Evolutionary conservation across 2,329 filamentous ascomycete species (phyloP), one percentile per base, ranked within the genome.

Genomic region (Hymenoscyphus infarciens): DNA sequence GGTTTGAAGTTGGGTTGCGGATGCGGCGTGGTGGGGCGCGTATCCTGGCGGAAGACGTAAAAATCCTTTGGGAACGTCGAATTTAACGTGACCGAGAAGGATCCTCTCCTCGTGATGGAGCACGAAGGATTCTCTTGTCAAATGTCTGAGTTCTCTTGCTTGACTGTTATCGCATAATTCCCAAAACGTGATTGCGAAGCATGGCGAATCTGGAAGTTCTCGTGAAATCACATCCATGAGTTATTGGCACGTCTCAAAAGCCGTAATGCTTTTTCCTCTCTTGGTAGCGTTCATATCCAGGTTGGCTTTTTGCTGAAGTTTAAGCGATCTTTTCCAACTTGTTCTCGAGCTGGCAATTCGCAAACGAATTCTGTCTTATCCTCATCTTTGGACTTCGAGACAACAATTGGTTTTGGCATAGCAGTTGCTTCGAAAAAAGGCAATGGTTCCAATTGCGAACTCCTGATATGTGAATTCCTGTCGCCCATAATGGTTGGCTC

Each of bases 241-340:
- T 22, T 49, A 49, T 25, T 25, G 42, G 19, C 42, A 22, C 6
- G 11, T 42, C 39, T 42, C 39, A n/a, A 42, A 42, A 42, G 16
- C 39, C 39, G 39, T 42, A n/a, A 42, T 42, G 39, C 1, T n/a
- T 3, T 7, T 42, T 42, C 7, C 16, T 19, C n/a, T 42, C 5
- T 42, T 19, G 5, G 39, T 55, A 5, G 15, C 16, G 19, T 33
- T 60, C 58, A 60, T 54, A 60, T 60, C 58, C 58, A 60, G 5
- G 25, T 39, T n/a, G 58, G 58, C 58, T 60, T 60, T 29, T 60
- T 60, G 49, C 58, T 60, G 49, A 35, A 53, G n/a, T 60, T 55
- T 22, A 60, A 39, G 15, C 38, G 15, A 19, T 55, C 58, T 29
- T 22, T 31, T 6, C 33, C 58, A 38, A 60, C 58, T 22, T 60